Base-by-base conservation (phyloP, 2,329 filamentous ascomycete species). In the Tolypocladium pustulatum region DNA sequence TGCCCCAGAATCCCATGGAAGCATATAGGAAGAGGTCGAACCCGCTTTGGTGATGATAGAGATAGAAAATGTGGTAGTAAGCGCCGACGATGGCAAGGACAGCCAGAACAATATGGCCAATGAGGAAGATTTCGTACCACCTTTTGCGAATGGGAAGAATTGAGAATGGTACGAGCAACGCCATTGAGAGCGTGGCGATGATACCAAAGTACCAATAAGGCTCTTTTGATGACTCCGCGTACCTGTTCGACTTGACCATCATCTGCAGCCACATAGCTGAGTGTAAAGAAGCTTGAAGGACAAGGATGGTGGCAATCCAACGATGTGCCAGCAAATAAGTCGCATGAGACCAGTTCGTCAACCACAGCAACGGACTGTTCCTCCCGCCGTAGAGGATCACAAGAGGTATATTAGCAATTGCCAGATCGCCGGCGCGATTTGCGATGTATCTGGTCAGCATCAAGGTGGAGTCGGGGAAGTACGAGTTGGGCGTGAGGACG, bases 241-340 rank as follows among this genome's bases (percentile, higher is more conserved):
- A 72, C 0, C 61, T 65, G 0, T 66, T 66, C 3, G 43, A 53
- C 7, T 64, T 64, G 6, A 69, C 61, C 60, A 75, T 73, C 0
- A 71, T 61, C 3, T 68, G 62, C 0, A 80, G 68, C 40, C 70
- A 72, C 20, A 78, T 64, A n/a, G 76, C 66, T 0, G 73, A 75
- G 66, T 83, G 81, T 0, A 82, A 53, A 10, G 75, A 65, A 0
- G 74, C 76, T 54, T 83, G 72, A 0, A 81, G 52, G 1, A 73
- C 72, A 32, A 70, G 74, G 9, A 82, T 68, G 27, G 72, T 66
- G 0, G 78, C 79, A 1, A 78, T 66, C 77, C 77, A 81, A 13
- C 78, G 71, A 61, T 83, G 79, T 0, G 81, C 67, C 0, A 81
- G 64, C 3, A 81, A 60, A 57, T 72, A 81, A 0, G 80, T 81